A percentile compares a stretch with the other conserved stretches of the same genome.
These are phyloP conservation scores for Nepenthes gracilis DNA, from an alignment of 148 eudicot genomes.

Conservation along the genomic window DNA sequence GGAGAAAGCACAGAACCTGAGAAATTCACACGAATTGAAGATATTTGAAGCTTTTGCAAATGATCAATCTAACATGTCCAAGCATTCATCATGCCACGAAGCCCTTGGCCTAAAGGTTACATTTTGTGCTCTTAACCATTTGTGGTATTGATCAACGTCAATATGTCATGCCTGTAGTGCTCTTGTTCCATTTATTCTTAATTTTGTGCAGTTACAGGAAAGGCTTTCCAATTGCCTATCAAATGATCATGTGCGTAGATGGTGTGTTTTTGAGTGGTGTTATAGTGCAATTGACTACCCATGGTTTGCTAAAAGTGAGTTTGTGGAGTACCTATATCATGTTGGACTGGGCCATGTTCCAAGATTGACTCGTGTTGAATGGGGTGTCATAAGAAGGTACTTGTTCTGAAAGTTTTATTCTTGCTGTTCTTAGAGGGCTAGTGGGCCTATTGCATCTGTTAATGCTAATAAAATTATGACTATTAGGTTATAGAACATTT, in stretches of 20 bases:
- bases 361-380: conserved; percentile 95
- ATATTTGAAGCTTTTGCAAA: conserved; percentile 19
- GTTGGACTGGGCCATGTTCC: conserved; percentile 98
- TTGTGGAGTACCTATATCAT: conserved; percentile 88
- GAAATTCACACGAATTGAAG: conserved; percentile 35
- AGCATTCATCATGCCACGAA: conserved; percentile 22
- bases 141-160: neutral
- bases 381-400: conserved; percentile 99
- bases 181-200: neutral
- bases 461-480: neutral
- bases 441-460: neutral
- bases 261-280: conserved; percentile 97
- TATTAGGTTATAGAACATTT: conserved; percentile 1
- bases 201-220: conserved; percentile 27
- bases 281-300: conserved; percentile 98
- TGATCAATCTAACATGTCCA: conserved; percentile 26
- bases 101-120: conserved; percentile 40
- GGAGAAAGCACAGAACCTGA: conserved; percentile 29
- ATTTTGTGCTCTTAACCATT: neutral
- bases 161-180: neutral
- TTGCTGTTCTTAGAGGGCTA: neutral
- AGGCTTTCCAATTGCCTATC: conserved; percentile 59
- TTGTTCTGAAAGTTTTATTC: neutral
- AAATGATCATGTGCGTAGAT: conserved; percentile 44
- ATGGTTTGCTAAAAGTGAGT: conserved; percentile 98